Evolutionary conservation across 768 basidiomycete species (phyloP).

Genomic region (Sporobolomyces roseus): DNA sequence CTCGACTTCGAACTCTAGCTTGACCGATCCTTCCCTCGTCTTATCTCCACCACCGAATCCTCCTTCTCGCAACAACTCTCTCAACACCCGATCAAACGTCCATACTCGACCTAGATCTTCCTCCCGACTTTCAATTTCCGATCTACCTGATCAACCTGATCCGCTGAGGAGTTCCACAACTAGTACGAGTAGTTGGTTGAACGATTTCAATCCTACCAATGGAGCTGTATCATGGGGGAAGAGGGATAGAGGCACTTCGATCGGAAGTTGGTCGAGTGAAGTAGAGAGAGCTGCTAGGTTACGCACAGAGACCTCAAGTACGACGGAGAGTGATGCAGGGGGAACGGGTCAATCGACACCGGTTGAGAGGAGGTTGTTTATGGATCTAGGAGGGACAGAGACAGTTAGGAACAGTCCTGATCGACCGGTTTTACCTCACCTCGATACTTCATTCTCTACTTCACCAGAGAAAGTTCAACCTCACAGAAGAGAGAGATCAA

Average conservation of each 20-base stretch:
- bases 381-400: background rate
- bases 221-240: background rate
- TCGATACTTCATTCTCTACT: conserved; percentile 7
- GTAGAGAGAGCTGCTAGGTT: background rate
- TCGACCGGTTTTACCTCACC: background rate
- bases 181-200: conserved; percentile 4
- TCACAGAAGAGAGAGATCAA: background rate
- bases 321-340: background rate
- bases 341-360: background rate
- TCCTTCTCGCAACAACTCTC: conserved; percentile 18
- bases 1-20: background rate
- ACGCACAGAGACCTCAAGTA: background rate
- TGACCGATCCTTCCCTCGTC: background rate
- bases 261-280: conserved; percentile 6
- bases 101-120: conserved; percentile 13
- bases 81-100: background rate
- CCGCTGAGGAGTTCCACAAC: conserved; percentile 8
- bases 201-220: background rate
- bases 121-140: background rate
- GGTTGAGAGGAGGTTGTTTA: conserved; percentile 6
- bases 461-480: background rate
- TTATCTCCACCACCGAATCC: conserved; percentile 34
- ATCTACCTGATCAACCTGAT: background rate
- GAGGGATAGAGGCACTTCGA: background rate
- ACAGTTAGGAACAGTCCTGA: background rate